Base-by-base conservation (phyloP, 139 green algal species). In the Chloropicon primus region DNA sequence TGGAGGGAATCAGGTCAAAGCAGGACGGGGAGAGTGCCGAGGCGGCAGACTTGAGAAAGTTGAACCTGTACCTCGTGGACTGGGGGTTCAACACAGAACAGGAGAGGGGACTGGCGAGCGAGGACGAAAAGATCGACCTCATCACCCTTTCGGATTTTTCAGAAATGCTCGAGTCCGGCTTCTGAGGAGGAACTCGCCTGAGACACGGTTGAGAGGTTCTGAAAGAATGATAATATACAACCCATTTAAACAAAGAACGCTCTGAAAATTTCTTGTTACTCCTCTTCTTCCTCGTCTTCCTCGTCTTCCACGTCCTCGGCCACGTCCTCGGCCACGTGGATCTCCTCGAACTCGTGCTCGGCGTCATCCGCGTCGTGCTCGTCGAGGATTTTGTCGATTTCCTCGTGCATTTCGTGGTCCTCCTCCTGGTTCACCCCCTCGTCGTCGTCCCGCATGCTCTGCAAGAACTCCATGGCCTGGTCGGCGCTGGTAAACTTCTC, bases 11-110 rank as follows among this genome's bases (percentile, higher is more conserved):
- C 27, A 2, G 78, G 27, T 17, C 74, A 3, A 78, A 25, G 23
- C 74, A 25, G 21, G 21, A 22, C 1, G 22, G 28, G 73, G 28
- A 25, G n/a, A 71, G 27, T 2, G 75, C 3, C 27, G 27, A 24
- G 27, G 10, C 54, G 17, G 27, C 28, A n/a, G 2, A 5, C 21
- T n/a, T 80, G 77, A 1, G n/a, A 1, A 24, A 5, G 27, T 97
- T 90, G 89, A 72, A 88, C 71, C 84, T 97, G 28, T 94, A 92
- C 80, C 86, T 97, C 2, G 93, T 96, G 29, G 91, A 97, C 78
- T 97, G 93, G 93, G 93, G 93, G 0, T 97, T 96, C 84, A 97
- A 96, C 85, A 97, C 93, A 2, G 21, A 73, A 1, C 17, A 28
- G 22, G 91, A 97, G 86, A 74, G 88, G 23, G 17, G 17, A 21